phyloP scores from a whole-genome alignment of 1,284 basidiomycete species.

The Hortiboletus rubellus region DNA sequence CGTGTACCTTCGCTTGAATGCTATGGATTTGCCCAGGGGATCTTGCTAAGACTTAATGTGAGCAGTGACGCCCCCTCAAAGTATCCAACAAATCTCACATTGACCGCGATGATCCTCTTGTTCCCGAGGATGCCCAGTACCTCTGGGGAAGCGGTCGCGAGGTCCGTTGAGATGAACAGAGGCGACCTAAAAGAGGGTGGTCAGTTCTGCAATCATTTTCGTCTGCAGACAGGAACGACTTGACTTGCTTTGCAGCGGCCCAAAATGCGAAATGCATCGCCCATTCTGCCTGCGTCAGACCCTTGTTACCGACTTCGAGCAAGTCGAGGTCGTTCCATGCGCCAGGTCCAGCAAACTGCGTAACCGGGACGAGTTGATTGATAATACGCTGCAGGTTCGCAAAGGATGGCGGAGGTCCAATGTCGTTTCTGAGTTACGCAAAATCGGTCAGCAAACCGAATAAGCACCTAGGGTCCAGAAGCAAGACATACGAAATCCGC shows the following conservation, averaged over 20 bases:
- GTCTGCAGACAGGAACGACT: not conserved
- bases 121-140: slow-evolving; percentile 8
- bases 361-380: slow-evolving; percentile 50
- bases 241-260: slow-evolving; percentile 22
- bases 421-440: slow-evolving; percentile 42
- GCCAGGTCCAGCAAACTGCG: slow-evolving; percentile 46
- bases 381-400: slow-evolving; percentile 49
- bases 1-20: slow-evolving; percentile 49
- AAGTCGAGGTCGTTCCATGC: slow-evolving; percentile 51
- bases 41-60: slow-evolving; percentile 43
- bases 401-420: slow-evolving; percentile 48
- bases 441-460: too few species aligned
- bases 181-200: slow-evolving; percentile 7
- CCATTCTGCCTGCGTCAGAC: slow-evolving; percentile 44
- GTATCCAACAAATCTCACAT: slow-evolving; percentile 1
- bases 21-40: slow-evolving; percentile 45
- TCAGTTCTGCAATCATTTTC: not conserved
- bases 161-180: slow-evolving; percentile 12
- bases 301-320: slow-evolving; percentile 49
- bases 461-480: not conserved
- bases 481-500: slow-evolving; percentile 40
- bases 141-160: slow-evolving; percentile 1
- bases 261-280: slow-evolving; percentile 52
- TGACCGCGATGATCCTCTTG: slow-evolving; percentile 5
- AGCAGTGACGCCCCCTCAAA: not conserved